These are phyloP conservation scores for Evernia prunastri DNA, from an alignment of 495 filamentous ascomycete genomes.

Conservation along the genomic window DNA sequence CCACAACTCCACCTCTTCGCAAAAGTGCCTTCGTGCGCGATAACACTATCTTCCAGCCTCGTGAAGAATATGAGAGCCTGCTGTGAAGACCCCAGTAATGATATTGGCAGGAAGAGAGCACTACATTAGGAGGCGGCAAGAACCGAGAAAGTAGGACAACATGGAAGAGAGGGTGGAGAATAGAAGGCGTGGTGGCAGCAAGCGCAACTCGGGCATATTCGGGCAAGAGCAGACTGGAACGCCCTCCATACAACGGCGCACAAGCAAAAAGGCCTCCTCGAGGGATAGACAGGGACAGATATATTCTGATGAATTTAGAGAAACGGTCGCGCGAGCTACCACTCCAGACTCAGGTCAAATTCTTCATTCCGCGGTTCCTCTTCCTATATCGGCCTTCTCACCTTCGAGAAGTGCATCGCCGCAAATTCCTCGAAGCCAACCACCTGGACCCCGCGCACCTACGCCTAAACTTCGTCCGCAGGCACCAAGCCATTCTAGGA, in stretches of 20 bases:
- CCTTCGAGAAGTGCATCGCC: conserved; percentile 39
- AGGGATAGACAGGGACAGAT: conserved; percentile 48
- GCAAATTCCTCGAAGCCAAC: conserved; percentile 34
- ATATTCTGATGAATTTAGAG: conserved; percentile 47
- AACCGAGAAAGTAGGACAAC: not conserved
- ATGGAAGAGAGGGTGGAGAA: conserved; percentile 23
- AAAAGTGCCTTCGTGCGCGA: not conserved
- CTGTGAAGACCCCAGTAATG: conserved; percentile 1
- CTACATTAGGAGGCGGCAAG: not conserved
- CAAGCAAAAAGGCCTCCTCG: conserved; percentile 49
- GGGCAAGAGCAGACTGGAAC: conserved; percentile 20
- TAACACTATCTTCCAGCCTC: not conserved
- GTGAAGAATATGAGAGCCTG: not conserved
- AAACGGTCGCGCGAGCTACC: conserved; percentile 43
- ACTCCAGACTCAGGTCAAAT: conserved; percentile 41
- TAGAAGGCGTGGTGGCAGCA: conserved; percentile 22
- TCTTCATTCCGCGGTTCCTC: conserved; percentile 35
- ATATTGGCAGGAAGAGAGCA: not conserved
- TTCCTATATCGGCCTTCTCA: conserved; percentile 38
- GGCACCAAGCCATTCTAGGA: conserved; percentile 25
- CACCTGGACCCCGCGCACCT: conserved; percentile 36
- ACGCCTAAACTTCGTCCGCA: conserved; percentile 32
- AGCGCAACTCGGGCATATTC: conserved; percentile 25
- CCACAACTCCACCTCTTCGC: conserved; percentile 1
- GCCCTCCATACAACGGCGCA: conserved; percentile 39